Base-by-base conservation (phyloP, 192 early-diverging fungal genomes). In the Pilaira anomala region DNA sequence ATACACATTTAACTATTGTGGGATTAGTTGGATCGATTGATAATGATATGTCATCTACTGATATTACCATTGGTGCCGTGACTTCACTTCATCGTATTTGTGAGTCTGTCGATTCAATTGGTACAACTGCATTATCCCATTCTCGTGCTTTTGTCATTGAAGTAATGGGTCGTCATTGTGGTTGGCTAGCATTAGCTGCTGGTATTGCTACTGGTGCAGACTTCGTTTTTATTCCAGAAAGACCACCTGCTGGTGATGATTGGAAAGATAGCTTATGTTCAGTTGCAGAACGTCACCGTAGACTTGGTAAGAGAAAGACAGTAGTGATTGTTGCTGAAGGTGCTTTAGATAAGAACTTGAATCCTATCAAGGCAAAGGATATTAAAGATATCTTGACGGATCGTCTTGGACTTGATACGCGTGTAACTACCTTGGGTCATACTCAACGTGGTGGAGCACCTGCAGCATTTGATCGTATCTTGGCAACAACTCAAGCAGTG, bases 101-200 rank as follows among this genome's bases (percentile, higher is more conserved):
- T 76, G 96, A 98, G 68, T 80, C 88, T 40, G 87, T 98, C 3
- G 96, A 98, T 65, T 88, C 91, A 1, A 90, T 98, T 41, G 84
- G 87, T 1, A 91, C 91, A 30, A 98, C 96, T 6, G 96, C 96
- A 0, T 81, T 87, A 36, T 93, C 91, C 66, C 96, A 98, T 71
- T 91, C 93, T 45, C 89, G 96, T 46, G 96, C 96, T 7, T 98
- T 98, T 71, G 93, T 98, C 14, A 85, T 98, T 46, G 96, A 98
- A 71, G 96, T 96, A 30, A 98, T 98, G 96, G 96, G 94, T 6
- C 86, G 96, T 24, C 93, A 97, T 67, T 98, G 96, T 71, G 96
- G 96, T 19, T 98, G 96, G 96, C 71, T 93, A 41, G 91, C 89
- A 26, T 77, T 93, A 12, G 90, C 87, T 76, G 89, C 91, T 2